These are phyloP conservation scores for Citropsis articulata DNA, from an alignment of 345 rosid species.

Conservation along the genomic window DNA sequence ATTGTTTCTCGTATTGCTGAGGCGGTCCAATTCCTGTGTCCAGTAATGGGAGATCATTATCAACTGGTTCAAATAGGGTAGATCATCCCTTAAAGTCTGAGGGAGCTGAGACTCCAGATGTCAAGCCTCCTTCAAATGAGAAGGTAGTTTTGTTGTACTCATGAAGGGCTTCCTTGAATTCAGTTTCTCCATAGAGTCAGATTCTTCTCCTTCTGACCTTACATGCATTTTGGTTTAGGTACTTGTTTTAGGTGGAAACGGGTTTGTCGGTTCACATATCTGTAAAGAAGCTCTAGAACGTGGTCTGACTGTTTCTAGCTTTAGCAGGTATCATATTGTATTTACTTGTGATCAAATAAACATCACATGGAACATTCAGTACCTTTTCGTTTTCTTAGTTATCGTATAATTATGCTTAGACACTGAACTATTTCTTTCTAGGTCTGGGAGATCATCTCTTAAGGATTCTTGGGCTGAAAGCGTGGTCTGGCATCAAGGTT, in stretches of 20 bases:
- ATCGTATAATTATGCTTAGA: background rate
- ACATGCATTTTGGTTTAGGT: conserved; percentile 21
- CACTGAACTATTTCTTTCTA: conserved; percentile 7
- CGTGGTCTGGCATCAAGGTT: conserved; percentile 61
- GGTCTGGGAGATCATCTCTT: conserved; percentile 58
- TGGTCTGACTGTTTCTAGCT: conserved; percentile 34
- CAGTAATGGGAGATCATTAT: conserved; percentile 23
- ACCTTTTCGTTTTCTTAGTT: background rate
- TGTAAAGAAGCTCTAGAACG: conserved; percentile 31
- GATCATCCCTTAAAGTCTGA: conserved; percentile 15
- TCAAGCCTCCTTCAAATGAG: conserved; percentile 2
- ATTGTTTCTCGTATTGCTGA: background rate
- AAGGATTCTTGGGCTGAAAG: conserved; percentile 49
- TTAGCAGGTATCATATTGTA: conserved; percentile 33
- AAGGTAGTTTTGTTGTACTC: conserved; percentile 22
- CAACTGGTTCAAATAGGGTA: conserved; percentile 15
- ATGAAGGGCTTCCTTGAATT: background rate
- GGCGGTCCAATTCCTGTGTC: conserved; percentile 13
- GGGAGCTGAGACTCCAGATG: conserved; percentile 14
- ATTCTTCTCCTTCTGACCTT: background rate
- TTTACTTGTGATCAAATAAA: conserved; percentile 5
- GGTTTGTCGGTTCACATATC: conserved; percentile 42
- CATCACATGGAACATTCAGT: background rate
- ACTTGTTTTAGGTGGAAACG: conserved; percentile 42
- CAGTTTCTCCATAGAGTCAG: background rate